Conservation (phyloP, 169 alveolate species). For the Eimeria sp. region DNA sequence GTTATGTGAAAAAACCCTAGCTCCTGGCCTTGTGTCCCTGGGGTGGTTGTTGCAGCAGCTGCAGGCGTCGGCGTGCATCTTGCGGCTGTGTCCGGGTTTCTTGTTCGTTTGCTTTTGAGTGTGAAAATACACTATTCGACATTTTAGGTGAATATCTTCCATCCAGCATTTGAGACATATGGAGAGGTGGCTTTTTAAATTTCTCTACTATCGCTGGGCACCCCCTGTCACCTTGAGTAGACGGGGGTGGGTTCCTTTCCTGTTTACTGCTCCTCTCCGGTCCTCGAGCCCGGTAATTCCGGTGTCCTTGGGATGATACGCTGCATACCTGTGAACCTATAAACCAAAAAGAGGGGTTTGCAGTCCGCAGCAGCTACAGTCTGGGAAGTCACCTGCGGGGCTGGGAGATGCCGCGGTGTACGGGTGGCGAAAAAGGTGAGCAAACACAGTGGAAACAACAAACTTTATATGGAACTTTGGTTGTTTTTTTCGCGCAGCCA, state of each 20-base stretch:
- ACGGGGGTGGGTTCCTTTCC: neutral
- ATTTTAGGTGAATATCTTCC: constrained; percentile 5
- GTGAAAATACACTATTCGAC: constrained; percentile 14
- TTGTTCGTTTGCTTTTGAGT: constrained; percentile 67
- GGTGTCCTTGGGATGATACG: neutral
- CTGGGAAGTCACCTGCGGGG: constrained; percentile 66
- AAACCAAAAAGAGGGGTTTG: neutral
- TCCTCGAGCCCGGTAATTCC: neutral
- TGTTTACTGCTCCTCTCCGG: neutral
- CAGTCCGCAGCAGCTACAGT: neutral
- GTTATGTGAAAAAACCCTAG: neutral
- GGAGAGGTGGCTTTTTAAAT: neutral
- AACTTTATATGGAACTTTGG: neutral
- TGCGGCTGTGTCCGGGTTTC: constrained; percentile 48
- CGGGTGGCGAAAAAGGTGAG: constrained; percentile 12
- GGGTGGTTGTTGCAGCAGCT: constrained; percentile 63
- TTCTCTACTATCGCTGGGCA: neutral
- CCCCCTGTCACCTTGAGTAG: constrained; percentile 43
- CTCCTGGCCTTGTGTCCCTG: constrained; percentile 44
- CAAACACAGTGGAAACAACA: constrained; percentile 1
- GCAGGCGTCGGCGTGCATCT: constrained; percentile 74
- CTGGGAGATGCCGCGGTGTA: constrained; percentile 34
- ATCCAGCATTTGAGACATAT: constrained; percentile 38
- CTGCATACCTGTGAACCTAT: neutral
- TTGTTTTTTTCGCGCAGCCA: neutral